Base-by-base conservation (phyloP, 1,284 basidiomycete species). In the Cystobasidium slooffiae region DNA sequence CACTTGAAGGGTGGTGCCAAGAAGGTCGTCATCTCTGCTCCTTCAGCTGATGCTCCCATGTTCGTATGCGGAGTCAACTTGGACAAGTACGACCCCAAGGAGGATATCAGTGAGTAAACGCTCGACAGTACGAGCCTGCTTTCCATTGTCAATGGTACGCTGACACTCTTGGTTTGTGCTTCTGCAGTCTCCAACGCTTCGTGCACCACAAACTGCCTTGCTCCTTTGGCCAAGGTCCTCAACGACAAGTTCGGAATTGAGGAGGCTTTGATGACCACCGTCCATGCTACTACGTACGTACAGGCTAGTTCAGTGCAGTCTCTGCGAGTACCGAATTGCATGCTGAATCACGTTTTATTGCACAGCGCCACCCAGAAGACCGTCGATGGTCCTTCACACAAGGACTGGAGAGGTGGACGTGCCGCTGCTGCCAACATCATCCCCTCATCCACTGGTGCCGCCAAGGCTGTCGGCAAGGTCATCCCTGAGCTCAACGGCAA, bases 21-120 rank as follows among this genome's bases (percentile, higher is more conserved):
- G 90, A 99, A 98, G 88, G 96, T 99, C 83, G 88, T 99, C 86
- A 99, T 99, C 88, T 97, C 96, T 79, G 97, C 96, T 73, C 96
- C 96, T 80, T 99, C 97, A 39, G 89, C 94, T 72, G 97, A 99
- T 84, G 97, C 96, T 37, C 96, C 96, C 81, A 99, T 99, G 96
- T 83, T 83, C 80, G 83, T 84, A 44, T 77, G 77, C 77, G 79
- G 79, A 88, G 96, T 99, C 85, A 99, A 99, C 88, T 89, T 97
- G 77, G 94, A 97, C 79, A 80, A 86, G 49, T 99, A 99, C 86
- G 90, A 98, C 85, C 85, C 94, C 81, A 91, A 92, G 84, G 90
- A 94, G 88, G 88, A 88, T 78, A 92, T 97, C 83, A 79, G 69
- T 72, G 37, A 22, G 69, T 72, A n/a, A 10, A 49, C 16, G 76